Evolutionary conservation across 2,329 filamentous ascomycete species (phyloP), one percentile per base, ranked within the genome.

Genomic region (Fusarium begoniae): DNA sequence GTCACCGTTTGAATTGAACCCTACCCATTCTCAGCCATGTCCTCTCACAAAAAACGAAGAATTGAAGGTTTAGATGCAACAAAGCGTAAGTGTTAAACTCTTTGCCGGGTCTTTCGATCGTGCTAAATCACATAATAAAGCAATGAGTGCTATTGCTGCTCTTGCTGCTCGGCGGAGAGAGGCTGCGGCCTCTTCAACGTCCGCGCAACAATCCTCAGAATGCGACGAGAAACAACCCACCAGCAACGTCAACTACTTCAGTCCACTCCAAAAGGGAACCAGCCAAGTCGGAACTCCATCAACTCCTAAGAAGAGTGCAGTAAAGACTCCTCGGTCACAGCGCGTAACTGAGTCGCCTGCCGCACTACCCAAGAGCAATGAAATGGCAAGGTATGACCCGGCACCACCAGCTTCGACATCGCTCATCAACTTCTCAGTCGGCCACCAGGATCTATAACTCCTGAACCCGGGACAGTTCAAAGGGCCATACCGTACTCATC

Each of bases 401-500:
- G 26, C 40, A 26, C 22, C 22, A 20, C 43, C 24, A 32, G 22
- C 37, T 20, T 47, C 24, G 24, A 45, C 32, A 30, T 57, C 12
- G 28, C 71, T 76, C 40, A 66, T 50, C 30, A 32, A 26, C 28
- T 41, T 50, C 40, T n/a, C 17, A 78, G 75, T 35, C 51, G 45
- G 14, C 48, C 30, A 24, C 7, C 48, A 10, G 45, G 44, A 14
- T 54, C 45, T 32, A 15, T 22, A 24, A 63, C 43, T 13, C 41
- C 47, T 3, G 75, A 77, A 17, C 12, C 26, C 3, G 43, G 28
- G 22, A 60, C 66, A 15, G 40, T 59, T 20, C 69, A 61, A 51
- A 56, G 64, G 50, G 41, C 68, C n/a, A 69, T 73, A 8, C 82
- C 84, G 26, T 83, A 87, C 60, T 85, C 86, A 1, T 86, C 87